Conservation (phyloP, 179 eudicot species). For the Sideroxylon spinosum region DNA sequence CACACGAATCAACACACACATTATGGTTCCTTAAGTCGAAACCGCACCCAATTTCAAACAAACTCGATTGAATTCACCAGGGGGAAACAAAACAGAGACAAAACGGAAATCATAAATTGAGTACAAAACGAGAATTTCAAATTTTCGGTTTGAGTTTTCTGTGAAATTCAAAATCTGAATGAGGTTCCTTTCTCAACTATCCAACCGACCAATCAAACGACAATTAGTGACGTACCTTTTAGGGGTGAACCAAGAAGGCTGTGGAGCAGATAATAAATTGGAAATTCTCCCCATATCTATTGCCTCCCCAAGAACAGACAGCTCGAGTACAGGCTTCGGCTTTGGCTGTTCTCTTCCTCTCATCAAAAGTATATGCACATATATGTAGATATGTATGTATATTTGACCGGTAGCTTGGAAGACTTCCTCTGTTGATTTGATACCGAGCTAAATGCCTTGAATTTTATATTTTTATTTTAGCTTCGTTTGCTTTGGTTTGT, state of each 20-base stretch:
- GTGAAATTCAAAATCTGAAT: not conserved
- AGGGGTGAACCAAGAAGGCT: constrained; percentile 83
- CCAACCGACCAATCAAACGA: not conserved
- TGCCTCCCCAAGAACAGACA: constrained; percentile 12
- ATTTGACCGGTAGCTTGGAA: not conserved
- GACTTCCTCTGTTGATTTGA: not conserved
- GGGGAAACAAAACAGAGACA: not conserved
- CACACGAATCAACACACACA: not conserved
- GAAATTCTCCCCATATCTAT: constrained; percentile 15
- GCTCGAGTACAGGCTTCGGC: constrained; percentile 17
- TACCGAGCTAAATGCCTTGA: too few species aligned
- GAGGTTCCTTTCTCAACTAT: not conserved
- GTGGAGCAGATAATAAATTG: constrained; percentile 18
- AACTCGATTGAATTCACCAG: not conserved
- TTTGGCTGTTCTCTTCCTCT: constrained; percentile 21
- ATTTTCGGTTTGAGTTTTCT: not conserved
- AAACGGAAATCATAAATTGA: not conserved
- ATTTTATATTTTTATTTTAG: too few species aligned
- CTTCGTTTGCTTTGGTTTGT: too few species aligned
- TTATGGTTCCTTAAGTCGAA: not conserved
- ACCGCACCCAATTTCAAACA: not conserved
- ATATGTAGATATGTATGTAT: not conserved
- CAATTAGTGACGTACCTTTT: constrained; percentile 36
- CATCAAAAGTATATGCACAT: not conserved
- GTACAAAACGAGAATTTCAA: not conserved